These are phyloP conservation scores for Echium plantagineum DNA, from an alignment of 257 asterid genomes.

Conservation along the genomic window DNA sequence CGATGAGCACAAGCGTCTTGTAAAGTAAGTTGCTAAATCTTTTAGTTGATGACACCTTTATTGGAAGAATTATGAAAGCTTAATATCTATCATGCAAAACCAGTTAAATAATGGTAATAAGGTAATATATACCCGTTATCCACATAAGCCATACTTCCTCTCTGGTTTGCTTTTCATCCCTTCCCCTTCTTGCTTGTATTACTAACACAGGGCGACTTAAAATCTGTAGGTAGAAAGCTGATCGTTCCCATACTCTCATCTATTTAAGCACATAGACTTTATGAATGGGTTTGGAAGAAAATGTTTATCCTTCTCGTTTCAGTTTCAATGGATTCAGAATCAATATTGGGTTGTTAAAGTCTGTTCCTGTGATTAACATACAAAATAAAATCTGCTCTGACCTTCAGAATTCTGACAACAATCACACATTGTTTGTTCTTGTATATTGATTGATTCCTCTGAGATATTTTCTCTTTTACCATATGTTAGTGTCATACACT, in stretches of 20 bases:
- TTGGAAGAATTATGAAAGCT: slow-evolving; percentile 3
- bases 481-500: neutral
- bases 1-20: slow-evolving; percentile 83
- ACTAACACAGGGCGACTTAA: too few species aligned
- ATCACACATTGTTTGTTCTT: neutral
- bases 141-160: too few species aligned
- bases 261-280: too few species aligned
- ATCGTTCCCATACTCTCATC: too few species aligned
- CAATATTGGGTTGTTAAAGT: too few species aligned
- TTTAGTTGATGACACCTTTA: slow-evolving; percentile 4
- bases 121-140: neutral
- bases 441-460: neutral
- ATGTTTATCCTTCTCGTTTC: too few species aligned
- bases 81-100: neutral
- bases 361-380: neutral
- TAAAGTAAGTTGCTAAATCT: slow-evolving; percentile 37
- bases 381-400: too few species aligned
- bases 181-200: too few species aligned
- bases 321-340: neutral
- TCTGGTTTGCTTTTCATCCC: too few species aligned
- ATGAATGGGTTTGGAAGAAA: neutral
- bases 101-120: neutral
- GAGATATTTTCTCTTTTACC: neutral
- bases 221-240: too few species aligned
- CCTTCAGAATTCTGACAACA: neutral